Conservation (phyloP, 148 eudicot genomes). For the Selenicereus undatus region DNA sequence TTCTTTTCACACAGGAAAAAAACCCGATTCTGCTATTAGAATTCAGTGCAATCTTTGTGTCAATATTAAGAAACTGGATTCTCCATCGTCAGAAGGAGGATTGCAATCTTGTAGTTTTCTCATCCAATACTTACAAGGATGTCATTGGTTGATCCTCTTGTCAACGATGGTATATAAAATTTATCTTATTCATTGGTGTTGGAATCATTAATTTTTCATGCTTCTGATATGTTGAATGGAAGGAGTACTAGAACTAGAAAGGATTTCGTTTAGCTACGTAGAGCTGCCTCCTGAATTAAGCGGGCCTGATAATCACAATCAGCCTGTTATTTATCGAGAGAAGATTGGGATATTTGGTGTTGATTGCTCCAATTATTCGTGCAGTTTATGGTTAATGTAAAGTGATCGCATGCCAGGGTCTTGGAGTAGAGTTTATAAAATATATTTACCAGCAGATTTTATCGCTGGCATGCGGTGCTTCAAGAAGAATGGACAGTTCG, state of each 20-base stretch:
- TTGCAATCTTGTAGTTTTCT: not conserved
- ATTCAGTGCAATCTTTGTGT: not conserved
- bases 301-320: not conserved
- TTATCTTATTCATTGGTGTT: no score
- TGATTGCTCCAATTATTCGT: not conserved
- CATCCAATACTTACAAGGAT: not conserved
- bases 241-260: no score
- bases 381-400: not conserved
- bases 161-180: not conserved
- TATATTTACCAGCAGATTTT: no score
- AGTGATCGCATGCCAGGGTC: no score
- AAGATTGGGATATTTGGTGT: not conserved
- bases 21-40: not conserved
- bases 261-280: not conserved
- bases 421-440: no score
- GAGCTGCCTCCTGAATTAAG: not conserved
- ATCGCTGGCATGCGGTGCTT: no score
- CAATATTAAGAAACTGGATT: not conserved
- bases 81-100: not conserved
- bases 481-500: no score
- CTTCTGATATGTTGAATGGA: no score
- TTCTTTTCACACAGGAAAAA: no score
- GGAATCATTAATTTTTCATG: no score
- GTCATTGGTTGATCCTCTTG: not conserved
- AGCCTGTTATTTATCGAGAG: not conserved